Percentiles rank a stretch among this genome's conserved stretches.
These are phyloP conservation scores for Leishmania guyanensis DNA, from an alignment of 208 protist species.

Conservation along the genomic window DNA sequence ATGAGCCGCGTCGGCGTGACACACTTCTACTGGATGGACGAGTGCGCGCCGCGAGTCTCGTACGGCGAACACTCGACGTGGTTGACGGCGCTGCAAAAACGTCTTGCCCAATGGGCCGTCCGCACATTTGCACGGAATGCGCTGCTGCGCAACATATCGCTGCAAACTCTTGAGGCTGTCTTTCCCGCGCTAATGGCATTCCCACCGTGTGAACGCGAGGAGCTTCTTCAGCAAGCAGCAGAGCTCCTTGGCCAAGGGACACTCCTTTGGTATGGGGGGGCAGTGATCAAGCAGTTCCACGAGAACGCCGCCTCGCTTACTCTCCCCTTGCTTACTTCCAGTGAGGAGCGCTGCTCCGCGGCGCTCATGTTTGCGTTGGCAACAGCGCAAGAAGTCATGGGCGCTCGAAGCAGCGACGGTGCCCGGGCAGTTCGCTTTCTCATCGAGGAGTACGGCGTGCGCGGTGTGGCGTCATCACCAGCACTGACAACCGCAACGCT, in stretches of 20 bases:
- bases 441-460: conserved; percentile 3
- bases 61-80: not conserved
- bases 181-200: conserved; percentile 26
- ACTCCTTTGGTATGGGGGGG: conserved; percentile 22
- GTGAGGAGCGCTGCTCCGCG: conserved; percentile 18
- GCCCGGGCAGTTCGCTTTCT: conserved; percentile 11
- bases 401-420: not conserved
- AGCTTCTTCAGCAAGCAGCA: conserved; percentile 15
- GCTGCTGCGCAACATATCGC: conserved; percentile 18
- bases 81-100: conserved; percentile 2
- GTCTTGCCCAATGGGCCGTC: conserved; percentile 16
- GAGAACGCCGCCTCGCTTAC: not conserved
- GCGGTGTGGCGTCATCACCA: conserved; percentile 2
- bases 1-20: conserved; percentile 2
- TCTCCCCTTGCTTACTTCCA: conserved; percentile 5
- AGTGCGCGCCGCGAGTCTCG: conserved; percentile 5
- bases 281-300: conserved; percentile 20
- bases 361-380: conserved; percentile 20
- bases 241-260: conserved; percentile 21
- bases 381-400: conserved; percentile 4
- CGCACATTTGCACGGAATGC: not conserved
- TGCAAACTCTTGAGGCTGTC: conserved; percentile 12
- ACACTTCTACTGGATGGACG: conserved; percentile 30
- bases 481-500: conserved; percentile 10
- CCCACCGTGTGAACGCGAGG: conserved; percentile 19